Conservation (phyloP, 23 red algal genomes). For the Rhodosorus marinus region DNA sequence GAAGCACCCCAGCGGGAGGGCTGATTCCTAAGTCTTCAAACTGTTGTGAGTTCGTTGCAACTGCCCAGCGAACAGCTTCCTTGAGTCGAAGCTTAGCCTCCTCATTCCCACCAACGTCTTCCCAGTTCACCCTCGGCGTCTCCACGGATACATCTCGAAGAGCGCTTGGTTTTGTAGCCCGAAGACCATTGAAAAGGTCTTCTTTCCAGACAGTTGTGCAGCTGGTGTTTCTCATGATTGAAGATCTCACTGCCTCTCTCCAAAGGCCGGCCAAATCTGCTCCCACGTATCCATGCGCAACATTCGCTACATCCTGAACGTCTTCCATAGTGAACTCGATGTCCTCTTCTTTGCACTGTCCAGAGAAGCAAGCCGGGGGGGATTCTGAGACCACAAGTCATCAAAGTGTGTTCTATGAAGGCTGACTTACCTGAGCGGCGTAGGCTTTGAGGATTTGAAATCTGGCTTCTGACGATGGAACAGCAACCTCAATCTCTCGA, state of each 20-base stretch:
- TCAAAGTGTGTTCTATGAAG: too few relatives aligned
- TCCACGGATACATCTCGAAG: slow-evolving; percentile 35
- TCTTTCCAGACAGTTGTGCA: not conserved
- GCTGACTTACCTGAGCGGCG: slow-evolving; percentile 2
- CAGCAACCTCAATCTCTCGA: slow-evolving; percentile 37
- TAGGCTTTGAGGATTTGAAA: slow-evolving; percentile 23
- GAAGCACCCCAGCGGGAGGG: slow-evolving; percentile 56
- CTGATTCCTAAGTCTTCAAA: slow-evolving; percentile 31
- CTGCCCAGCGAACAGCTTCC: slow-evolving; percentile 53
- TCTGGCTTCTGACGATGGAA: slow-evolving; percentile 14
- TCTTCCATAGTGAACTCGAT: too few relatives aligned
- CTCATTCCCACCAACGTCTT: slow-evolving; percentile 71
- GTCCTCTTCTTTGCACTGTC: too few relatives aligned
- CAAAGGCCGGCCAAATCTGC: slow-evolving; percentile 63
- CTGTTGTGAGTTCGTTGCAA: slow-evolving; percentile 5
- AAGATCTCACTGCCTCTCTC: slow-evolving; percentile 32
- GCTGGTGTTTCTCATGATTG: too few relatives aligned
- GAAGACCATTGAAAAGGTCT: not conserved
- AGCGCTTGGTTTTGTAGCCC: slow-evolving; percentile 23
- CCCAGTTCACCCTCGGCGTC: slow-evolving; percentile 41
- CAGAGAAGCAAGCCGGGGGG: too few relatives aligned
- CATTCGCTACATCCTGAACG: too few relatives aligned
- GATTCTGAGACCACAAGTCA: too few relatives aligned
- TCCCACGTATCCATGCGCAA: slow-evolving; percentile 52
- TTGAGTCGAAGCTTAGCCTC: slow-evolving; percentile 25